Conservation (phyloP, 208 protist genomes). For the Trichomonas tenax region DNA sequence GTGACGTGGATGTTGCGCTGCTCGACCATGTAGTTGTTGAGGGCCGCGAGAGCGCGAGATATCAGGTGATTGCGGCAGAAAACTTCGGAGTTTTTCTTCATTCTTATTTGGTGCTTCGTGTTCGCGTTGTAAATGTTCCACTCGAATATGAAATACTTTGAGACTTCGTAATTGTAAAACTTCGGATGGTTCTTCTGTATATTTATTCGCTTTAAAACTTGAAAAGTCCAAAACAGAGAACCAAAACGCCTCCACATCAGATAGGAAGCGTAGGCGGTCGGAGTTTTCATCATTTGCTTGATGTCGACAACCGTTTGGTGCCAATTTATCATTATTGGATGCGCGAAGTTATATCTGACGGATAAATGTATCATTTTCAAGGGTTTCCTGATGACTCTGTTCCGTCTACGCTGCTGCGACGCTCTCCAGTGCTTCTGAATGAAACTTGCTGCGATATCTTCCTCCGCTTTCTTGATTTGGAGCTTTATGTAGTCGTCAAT, state of each 20-base stretch:
- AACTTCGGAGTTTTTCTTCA: not conserved
- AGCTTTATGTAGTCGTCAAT: not conserved
- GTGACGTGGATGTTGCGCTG: not conserved
- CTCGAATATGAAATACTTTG: not conserved
- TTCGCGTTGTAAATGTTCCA: not conserved
- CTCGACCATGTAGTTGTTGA: not conserved
- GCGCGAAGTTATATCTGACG: not conserved
- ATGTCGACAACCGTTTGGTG: not conserved
- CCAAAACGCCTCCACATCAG: not conserved
- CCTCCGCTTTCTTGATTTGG: not conserved
- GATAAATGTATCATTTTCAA: not conserved
- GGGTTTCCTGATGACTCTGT: not conserved
- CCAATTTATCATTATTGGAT: not conserved
- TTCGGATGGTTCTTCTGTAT: not conserved
- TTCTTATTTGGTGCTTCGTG: not conserved
- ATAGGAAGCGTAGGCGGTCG: not conserved
- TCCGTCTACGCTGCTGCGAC: not conserved
- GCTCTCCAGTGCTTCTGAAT: not conserved
- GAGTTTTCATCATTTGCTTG: not conserved
- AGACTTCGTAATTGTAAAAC: not conserved
- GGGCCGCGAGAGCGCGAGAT: not conserved
- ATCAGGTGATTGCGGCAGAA: not conserved
- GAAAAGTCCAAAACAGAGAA: not conserved
- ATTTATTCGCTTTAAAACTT: not conserved
- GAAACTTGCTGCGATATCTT: not conserved